Conservation (phyloP, 2,329 filamentous ascomycete genomes). For the Penicillium vulpinum region DNA sequence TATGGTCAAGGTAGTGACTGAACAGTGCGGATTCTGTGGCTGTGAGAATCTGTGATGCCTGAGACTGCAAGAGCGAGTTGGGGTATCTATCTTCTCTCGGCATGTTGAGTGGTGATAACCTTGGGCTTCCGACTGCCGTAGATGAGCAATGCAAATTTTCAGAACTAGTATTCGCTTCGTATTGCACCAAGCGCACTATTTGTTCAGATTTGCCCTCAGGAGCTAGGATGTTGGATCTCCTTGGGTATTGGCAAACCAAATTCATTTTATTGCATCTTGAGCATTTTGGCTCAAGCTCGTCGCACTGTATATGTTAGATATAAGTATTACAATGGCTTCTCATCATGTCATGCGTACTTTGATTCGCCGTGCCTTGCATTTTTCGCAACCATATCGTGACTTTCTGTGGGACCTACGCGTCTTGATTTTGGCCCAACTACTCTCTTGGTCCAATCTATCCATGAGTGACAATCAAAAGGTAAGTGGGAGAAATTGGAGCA, state of each 20-base stretch:
- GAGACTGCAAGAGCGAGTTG: not conserved
- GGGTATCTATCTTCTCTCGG: not conserved
- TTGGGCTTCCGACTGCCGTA: not conserved
- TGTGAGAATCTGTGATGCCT: not conserved
- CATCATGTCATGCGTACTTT: not conserved
- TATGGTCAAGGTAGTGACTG: conserved; percentile 1
- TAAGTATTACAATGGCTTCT: not conserved
- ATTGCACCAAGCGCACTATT: not conserved
- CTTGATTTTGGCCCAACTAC: not conserved
- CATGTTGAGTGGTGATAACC: not conserved
- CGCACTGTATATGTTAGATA: not conserved
- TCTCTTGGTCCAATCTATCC: not conserved
- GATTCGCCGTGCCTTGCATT: conserved; percentile 2
- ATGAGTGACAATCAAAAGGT: not conserved
- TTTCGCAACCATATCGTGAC: conserved; percentile 1
- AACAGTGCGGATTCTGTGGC: not conserved
- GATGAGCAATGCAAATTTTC: not conserved
- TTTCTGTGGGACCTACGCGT: conserved; percentile 1
- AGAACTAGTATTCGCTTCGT: not conserved
- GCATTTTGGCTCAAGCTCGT: not conserved
- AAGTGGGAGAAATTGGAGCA: not conserved
- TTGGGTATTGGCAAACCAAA: not conserved
- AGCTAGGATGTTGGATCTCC: not conserved
- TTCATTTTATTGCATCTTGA: conserved; percentile 1
- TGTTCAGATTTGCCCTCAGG: not conserved